Evolutionary conservation across 805 yeast species (phyloP).

Genomic region (Yarrowia divulgata): DNA sequence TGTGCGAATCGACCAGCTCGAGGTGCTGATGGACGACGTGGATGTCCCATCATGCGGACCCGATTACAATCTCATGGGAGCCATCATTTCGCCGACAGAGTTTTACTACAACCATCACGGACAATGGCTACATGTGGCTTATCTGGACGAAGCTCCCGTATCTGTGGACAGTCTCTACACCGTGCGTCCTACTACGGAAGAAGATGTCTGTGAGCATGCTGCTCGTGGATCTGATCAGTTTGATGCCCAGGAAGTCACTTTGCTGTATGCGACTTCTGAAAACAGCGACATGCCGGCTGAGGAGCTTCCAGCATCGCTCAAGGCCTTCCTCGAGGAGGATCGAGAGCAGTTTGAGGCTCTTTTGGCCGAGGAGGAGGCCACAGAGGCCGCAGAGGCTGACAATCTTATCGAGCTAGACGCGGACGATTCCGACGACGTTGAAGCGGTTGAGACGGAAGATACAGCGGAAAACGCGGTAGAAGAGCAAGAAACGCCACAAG

Average conservation of each 20-base stretch:
- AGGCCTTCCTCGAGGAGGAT: constrained; percentile 19
- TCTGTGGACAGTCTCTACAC: constrained; percentile 17
- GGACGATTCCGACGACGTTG: not conserved
- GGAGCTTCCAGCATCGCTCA: constrained; percentile 13
- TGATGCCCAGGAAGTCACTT: constrained; percentile 45
- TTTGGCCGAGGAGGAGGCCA: constrained; percentile 15
- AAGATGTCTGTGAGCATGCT: constrained; percentile 42
- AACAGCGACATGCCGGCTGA: constrained; percentile 15
- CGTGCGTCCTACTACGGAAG: constrained; percentile 26
- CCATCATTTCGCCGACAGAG: constrained; percentile 39
- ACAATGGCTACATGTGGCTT: constrained; percentile 33
- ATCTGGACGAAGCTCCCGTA: constrained; percentile 21
- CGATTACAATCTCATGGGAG: constrained; percentile 34
- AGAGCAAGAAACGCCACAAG: not conserved
- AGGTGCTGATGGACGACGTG: constrained; percentile 21
- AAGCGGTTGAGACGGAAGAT: not conserved
- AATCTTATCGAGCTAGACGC: constrained; percentile 21
- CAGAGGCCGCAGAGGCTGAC: not conserved
- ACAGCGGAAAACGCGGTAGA: not conserved
- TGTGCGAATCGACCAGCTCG: constrained; percentile 5
- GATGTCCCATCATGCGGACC: constrained; percentile 21
- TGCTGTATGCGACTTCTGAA: constrained; percentile 41
- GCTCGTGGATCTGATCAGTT: constrained; percentile 42
- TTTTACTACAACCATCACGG: constrained; percentile 32
- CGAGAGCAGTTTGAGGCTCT: constrained; percentile 4